These are phyloP conservation scores for Diplogelasinospora grovesii DNA, from an alignment of 495 filamentous ascomycete species.

Conservation along the genomic window DNA sequence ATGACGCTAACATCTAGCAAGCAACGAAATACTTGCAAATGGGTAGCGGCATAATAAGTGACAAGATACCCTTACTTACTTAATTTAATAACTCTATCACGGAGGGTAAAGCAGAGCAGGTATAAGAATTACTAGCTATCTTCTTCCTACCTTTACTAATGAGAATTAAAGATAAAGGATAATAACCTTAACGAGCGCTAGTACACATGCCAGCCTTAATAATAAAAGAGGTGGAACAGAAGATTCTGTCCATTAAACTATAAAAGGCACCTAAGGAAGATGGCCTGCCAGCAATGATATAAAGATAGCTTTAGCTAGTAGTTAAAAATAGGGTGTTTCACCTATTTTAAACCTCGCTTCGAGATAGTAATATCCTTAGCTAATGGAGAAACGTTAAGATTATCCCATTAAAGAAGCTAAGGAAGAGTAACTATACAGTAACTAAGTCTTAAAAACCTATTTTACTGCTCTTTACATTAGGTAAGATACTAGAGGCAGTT, in stretches of 20 bases:
- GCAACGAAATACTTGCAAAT: constrained; percentile 4
- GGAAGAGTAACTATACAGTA: constrained; percentile 3
- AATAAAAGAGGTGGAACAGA: neutral
- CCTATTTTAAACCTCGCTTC: constrained; percentile 1
- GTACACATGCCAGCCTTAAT: neutral
- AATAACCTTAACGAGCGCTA: neutral
- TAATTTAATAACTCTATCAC: neutral
- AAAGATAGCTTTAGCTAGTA: too few relatives aligned
- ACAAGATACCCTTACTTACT: neutral
- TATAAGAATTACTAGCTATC: neutral
- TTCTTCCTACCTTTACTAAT: constrained; percentile 1
- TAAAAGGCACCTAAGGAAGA: too few relatives aligned
- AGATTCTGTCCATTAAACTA: too few relatives aligned
- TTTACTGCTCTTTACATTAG: neutral
- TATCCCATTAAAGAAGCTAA: constrained; percentile 2
- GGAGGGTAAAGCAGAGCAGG: neutral
- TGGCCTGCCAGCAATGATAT: too few relatives aligned
- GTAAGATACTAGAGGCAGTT: neutral
- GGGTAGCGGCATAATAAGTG: neutral
- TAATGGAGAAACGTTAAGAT: neutral
- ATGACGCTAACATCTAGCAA: constrained; percentile 2
- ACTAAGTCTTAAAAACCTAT: constrained; percentile 4
- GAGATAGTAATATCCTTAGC: neutral
- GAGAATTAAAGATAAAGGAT: constrained; percentile 2
- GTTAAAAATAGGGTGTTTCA: constrained; percentile 2